Base-by-base conservation (phyloP, 768 basidiomycete species). In the Russula abietina region DNA sequence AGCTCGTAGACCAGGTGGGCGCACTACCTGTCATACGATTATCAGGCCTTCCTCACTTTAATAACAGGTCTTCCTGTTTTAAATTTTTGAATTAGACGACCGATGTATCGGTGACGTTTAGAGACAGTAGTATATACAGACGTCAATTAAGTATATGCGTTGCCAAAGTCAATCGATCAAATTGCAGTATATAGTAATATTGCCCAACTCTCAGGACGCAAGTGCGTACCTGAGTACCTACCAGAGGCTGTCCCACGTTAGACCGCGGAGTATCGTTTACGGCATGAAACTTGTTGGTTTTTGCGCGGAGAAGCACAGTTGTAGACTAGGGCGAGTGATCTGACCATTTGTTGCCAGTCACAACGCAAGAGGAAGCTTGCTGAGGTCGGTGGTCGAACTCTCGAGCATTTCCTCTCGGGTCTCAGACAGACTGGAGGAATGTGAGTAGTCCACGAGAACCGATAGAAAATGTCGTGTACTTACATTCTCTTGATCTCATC, bases 1-100 rank as follows among this genome's bases (percentile, higher is more conserved):
- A 98, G 79, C 83, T 95, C 52, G 87, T 82, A 58, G 95, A 98
- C 73, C 84, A 91, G 82, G 91, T 88, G 71, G 68, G 57, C 48
- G n/a, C 7, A 2, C 53, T 24, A n/a, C 9, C n/a, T 5, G 53
- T 39, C 19, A 12, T 32, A n/a, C 30, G n/a, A 33, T n/a, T 12
- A 45, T 26, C 30, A 9, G 48, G n/a, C 26, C 53, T 38, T 10
- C 28, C 71, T 73, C 30, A 73, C 65, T 11, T 6, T 59, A 26
- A 0, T n/a, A 45, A 7, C 53, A 80, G 78, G 73, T 80, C 49
- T 79, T 80, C 56, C 54, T 77, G 61, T 79, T 80, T 70, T 80
- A 57, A 71, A 46, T 55, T 79, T 80, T 70, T 80, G 57, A 71
- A 46, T 55, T 61, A 54, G 55, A 65, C 0, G 30, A 50, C 30